Conservation (phyloP, 2,329 filamentous ascomycete genomes). For the Xylaria polymorpha region DNA sequence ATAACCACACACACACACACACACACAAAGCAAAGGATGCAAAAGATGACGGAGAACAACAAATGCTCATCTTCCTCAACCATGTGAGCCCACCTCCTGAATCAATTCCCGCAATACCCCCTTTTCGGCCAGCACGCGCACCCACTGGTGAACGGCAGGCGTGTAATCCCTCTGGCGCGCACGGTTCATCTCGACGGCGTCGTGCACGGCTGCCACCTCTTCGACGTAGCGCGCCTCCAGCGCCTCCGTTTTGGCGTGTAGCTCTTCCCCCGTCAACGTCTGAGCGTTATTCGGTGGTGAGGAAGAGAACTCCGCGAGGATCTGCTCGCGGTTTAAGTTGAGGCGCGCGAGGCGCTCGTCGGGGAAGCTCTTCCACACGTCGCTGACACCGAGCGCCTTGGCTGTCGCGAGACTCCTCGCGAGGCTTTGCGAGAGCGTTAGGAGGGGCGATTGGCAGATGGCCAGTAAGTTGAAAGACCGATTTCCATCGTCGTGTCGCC, state of each 20-base stretch:
- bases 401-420: constrained; percentile 57
- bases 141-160: constrained; percentile 74
- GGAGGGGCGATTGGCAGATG: constrained; percentile 74
- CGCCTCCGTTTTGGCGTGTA: constrained; percentile 56
- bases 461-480: constrained; percentile 83
- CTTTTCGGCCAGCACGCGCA: constrained; percentile 75
- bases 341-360: constrained; percentile 36
- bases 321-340: constrained; percentile 34
- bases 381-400: constrained; percentile 49
- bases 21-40: background rate
- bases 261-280: constrained; percentile 47
- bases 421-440: constrained; percentile 60
- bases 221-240: constrained; percentile 60
- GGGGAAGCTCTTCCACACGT: constrained; percentile 34
- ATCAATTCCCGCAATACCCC: constrained; percentile 63
- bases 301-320: constrained; percentile 12
- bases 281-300: constrained; percentile 28
- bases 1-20: background rate
- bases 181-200: constrained; percentile 64
- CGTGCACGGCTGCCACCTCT: constrained; percentile 57
- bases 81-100: constrained; percentile 32
- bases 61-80: constrained; percentile 7
- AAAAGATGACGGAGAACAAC: background rate
- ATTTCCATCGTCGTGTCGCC: constrained; percentile 69
- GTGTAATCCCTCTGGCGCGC: constrained; percentile 75